A percentile compares a stretch with the other conserved stretches of the same genome.
These are phyloP conservation scores for Lactarius indigo DNA, from an alignment of 768 basidiomycete genomes.

Conservation along the genomic window DNA sequence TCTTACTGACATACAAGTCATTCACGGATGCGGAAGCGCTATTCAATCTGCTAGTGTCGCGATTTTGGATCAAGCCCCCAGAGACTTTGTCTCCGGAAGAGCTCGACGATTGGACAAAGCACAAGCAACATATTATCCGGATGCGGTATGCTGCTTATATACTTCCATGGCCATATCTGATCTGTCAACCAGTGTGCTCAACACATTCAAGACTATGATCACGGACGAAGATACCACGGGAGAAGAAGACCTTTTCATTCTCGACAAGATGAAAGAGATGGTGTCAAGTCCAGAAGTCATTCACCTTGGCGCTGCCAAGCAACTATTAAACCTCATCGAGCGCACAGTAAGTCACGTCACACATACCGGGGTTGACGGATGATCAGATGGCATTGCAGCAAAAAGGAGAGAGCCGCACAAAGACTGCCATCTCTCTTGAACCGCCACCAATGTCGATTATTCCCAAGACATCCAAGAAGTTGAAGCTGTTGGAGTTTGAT, in stretches of 20 bases:
- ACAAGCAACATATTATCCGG: slow-evolving; percentile 85
- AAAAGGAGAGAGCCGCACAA: slow-evolving; percentile 57
- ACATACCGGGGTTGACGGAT: slow-evolving; percentile 9
- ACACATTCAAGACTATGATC: slow-evolving; percentile 87
- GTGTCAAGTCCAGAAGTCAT: slow-evolving; percentile 60
- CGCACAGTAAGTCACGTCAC: slow-evolving; percentile 58
- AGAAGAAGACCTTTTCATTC: slow-evolving; percentile 78
- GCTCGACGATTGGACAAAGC: slow-evolving; percentile 70
- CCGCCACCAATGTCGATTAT: slow-evolving; percentile 71
- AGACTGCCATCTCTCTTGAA: slow-evolving; percentile 51
- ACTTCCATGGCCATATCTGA: background rate
- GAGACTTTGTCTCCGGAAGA: slow-evolving; percentile 58
- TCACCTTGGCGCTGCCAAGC: slow-evolving; percentile 67
- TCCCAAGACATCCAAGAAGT: slow-evolving; percentile 65
- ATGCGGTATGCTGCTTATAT: slow-evolving; percentile 54
- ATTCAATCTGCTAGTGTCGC: slow-evolving; percentile 72
- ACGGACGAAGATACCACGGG: slow-evolving; percentile 80
- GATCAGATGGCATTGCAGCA: slow-evolving; percentile 32
- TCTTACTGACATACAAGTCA: slow-evolving; percentile 94
- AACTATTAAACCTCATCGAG: slow-evolving; percentile 69
- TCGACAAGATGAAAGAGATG: slow-evolving; percentile 82
- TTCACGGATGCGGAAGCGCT: slow-evolving; percentile 84
- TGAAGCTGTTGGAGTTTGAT: slow-evolving; percentile 84
- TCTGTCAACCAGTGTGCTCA: slow-evolving; percentile 62
- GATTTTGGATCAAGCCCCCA: slow-evolving; percentile 79